Conservation (phyloP, 2,329 filamentous ascomycete genomes). For the Neonectria neomacrospora region DNA sequence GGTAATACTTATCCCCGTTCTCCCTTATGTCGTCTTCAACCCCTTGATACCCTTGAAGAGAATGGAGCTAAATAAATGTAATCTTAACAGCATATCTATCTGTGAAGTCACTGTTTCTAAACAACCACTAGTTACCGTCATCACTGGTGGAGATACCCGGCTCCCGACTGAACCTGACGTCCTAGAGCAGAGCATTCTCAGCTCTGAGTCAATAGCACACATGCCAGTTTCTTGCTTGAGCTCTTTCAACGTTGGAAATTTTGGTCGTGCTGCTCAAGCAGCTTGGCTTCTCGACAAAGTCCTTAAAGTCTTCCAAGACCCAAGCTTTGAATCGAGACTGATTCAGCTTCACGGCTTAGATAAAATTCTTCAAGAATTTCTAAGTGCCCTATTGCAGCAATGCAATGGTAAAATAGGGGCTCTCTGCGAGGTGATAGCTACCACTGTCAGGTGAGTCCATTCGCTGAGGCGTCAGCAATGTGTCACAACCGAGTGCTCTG, state of each 20-base stretch:
- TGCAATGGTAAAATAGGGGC: not conserved
- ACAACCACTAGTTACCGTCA: slow-evolving; percentile 3
- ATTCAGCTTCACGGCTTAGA: slow-evolving; percentile 4
- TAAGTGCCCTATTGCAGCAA: not conserved
- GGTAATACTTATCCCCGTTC: not conserved
- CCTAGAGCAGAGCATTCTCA: not conserved
- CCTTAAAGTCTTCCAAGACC: not conserved
- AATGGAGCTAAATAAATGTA: not conserved
- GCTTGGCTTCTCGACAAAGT: slow-evolving; percentile 11
- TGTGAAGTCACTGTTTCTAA: slow-evolving; percentile 1
- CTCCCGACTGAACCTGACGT: slow-evolving; percentile 3
- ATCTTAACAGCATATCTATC: not conserved
- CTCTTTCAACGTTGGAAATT: not conserved
- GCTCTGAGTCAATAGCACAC: not conserved
- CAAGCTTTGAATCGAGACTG: not conserved
- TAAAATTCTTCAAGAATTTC: slow-evolving; percentile 1
- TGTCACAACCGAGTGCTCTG: not conserved
- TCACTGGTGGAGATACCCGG: not conserved
- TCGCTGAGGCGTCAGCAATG: not conserved
- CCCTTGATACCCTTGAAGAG: too few relatives aligned
- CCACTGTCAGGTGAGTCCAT: slow-evolving; percentile 8
- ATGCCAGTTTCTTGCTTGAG: slow-evolving; percentile 3
- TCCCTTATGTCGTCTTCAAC: not conserved
- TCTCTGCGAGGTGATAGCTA: slow-evolving; percentile 2
- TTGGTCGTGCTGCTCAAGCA: slow-evolving; percentile 10